phyloP scores from a whole-genome alignment of 441 rosid species.

The Populus hybrid region DNA sequence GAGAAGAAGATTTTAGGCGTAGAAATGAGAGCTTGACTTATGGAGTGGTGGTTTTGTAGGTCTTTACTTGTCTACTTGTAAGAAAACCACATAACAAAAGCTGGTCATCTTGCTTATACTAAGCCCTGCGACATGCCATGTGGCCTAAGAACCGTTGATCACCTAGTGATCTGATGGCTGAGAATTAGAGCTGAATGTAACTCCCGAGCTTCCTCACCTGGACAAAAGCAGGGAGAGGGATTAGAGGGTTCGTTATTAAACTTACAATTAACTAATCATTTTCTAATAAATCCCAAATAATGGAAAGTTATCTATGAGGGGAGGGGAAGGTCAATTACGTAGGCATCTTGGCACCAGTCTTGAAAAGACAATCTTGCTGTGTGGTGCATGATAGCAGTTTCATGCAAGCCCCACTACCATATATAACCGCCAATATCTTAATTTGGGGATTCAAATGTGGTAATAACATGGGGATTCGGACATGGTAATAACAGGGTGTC shows the following conservation, averaged over 20 bases:
- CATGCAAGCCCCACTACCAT: neutral
- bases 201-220: constrained; percentile 53
- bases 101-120: constrained; percentile 24
- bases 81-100: constrained; percentile 24
- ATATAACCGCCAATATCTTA: neutral
- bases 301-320: neutral
- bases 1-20: constrained; percentile 17
- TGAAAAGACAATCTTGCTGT: neutral
- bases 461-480: neutral
- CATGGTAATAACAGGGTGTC: neutral
- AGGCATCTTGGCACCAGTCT: neutral
- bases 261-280: constrained; percentile 21
- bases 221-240: constrained; percentile 30
- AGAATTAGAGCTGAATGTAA: constrained; percentile 31
- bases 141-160: constrained; percentile 35
- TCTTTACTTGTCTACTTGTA: constrained; percentile 13
- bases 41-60: constrained; percentile 7
- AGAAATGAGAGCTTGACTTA: constrained; percentile 25
- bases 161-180: constrained; percentile 34
- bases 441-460: too few relatives aligned
- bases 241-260: constrained; percentile 43
- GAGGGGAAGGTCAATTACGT: neutral
- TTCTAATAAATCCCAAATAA: neutral
- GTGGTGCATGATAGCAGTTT: neutral
- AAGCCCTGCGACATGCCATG: constrained; percentile 35